A percentile compares a stretch with the other conserved stretches of the same genome.
Evolutionary conservation across 495 filamentous ascomycete species (phyloP).

Genomic region (Neurospora africana): DNA sequence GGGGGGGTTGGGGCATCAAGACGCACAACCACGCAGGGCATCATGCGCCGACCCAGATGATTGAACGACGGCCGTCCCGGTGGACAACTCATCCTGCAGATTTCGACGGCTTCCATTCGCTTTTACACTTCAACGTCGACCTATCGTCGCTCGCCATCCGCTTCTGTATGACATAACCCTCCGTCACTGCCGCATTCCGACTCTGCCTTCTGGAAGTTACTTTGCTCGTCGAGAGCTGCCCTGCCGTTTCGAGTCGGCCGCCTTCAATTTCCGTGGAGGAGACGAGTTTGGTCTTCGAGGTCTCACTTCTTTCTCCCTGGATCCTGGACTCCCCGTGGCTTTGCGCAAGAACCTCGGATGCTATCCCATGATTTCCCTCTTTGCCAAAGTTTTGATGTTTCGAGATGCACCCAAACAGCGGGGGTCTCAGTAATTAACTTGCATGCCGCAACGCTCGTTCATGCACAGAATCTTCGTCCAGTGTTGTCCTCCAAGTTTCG

Average conservation of each 20-base stretch:
- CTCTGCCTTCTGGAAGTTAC: neutral
- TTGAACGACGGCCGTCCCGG: slow-evolving; percentile 15
- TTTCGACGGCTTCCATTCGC: slow-evolving; percentile 30
- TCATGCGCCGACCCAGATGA: slow-evolving; percentile 3
- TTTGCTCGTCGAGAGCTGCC: slow-evolving; percentile 4
- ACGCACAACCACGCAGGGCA: neutral
- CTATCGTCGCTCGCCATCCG: slow-evolving; percentile 5
- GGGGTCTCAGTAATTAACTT: neutral
- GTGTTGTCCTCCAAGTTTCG: slow-evolving; percentile 3
- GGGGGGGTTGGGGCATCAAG: neutral
- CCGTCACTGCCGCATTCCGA: slow-evolving; percentile 1
- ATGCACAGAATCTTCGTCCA: slow-evolving; percentile 22
- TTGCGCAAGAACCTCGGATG: neutral
- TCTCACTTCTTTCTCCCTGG: neutral
- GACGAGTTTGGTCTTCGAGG: neutral
- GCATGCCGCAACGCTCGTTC: slow-evolving; percentile 15
- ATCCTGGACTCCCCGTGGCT: neutral
- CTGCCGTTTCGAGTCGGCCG: neutral
- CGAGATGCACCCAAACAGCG: neutral
- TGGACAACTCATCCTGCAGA: slow-evolving; percentile 42
- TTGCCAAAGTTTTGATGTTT: neutral
- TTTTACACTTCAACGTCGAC: slow-evolving; percentile 3
- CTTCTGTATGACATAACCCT: slow-evolving; percentile 15
- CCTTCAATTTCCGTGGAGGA: neutral
- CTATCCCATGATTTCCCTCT: neutral